These are phyloP conservation scores for Chalciporus pseudorubinellus DNA, from an alignment of 768 basidiomycete species.

Conservation along the genomic window DNA sequence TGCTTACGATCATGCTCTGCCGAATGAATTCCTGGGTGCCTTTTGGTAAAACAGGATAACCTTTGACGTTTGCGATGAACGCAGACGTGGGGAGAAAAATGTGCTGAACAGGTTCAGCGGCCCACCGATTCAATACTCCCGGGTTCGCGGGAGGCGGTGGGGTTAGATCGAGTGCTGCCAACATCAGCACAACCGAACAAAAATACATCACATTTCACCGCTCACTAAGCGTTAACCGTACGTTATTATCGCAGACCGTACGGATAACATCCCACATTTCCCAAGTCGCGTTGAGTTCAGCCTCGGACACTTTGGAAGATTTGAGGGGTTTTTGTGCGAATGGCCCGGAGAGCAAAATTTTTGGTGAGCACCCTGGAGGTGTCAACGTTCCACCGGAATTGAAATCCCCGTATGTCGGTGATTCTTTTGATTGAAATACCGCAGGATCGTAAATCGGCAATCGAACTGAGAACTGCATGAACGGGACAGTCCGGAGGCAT, in stretches of 20 bases:
- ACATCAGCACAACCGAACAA: slow-evolving; percentile 12
- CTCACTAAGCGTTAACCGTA: slow-evolving; percentile 75
- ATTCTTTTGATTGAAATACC: slow-evolving; percentile 44
- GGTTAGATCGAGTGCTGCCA: slow-evolving; percentile 84
- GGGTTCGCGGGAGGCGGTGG: slow-evolving; percentile 80
- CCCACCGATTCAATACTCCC: slow-evolving; percentile 82
- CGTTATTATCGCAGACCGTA: slow-evolving; percentile 82
- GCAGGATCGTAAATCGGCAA: slow-evolving; percentile 80
- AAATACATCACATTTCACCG: slow-evolving; percentile 32
- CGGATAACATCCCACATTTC: slow-evolving; percentile 98
- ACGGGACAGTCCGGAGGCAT: slow-evolving; percentile 66
- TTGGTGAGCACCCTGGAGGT: slow-evolving; percentile 21
- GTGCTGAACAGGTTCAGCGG: slow-evolving; percentile 87
- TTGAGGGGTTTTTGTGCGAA: slow-evolving; percentile 26
- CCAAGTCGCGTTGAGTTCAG: slow-evolving; percentile 78
- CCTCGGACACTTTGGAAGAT: slow-evolving; percentile 43
- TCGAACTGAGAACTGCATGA: slow-evolving; percentile 78
- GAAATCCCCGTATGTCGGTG: slow-evolving; percentile 28
- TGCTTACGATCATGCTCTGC: slow-evolving; percentile 79
- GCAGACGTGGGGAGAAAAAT: slow-evolving; percentile 86
- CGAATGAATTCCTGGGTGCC: slow-evolving; percentile 88
- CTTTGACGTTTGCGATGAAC: slow-evolving; percentile 94
- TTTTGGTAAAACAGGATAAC: slow-evolving; percentile 95
- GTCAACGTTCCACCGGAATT: slow-evolving; percentile 26
- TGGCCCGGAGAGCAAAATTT: slow-evolving; percentile 11